Evolutionary conservation across 2,329 filamentous ascomycete species (phyloP).

Genomic region (Scedosporium minutisporum): DNA sequence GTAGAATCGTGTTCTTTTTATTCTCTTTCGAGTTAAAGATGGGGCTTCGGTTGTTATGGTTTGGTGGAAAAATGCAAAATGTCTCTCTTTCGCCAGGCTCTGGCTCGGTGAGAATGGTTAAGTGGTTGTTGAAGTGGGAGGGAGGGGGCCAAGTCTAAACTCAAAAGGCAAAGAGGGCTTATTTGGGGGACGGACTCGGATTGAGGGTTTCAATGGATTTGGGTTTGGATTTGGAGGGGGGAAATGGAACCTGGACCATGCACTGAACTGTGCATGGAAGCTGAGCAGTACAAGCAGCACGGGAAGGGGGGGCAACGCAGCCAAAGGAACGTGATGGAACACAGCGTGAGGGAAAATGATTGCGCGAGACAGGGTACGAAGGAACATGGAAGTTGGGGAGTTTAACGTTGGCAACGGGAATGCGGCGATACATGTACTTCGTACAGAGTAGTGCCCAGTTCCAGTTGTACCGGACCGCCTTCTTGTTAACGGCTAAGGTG

Average conservation of each 20-base stretch:
- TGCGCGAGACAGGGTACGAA: background rate
- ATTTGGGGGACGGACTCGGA: background rate
- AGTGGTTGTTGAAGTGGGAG: background rate
- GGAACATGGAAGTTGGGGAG: background rate
- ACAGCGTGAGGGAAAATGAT: background rate
- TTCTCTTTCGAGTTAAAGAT: background rate
- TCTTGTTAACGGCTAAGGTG: too few relatives aligned
- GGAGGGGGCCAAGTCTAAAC: background rate
- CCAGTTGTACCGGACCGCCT: too few relatives aligned
- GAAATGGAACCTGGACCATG: background rate
- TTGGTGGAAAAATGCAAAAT: background rate
- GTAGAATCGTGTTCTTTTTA: background rate
- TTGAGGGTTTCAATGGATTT: background rate
- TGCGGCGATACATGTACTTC: too few relatives aligned
- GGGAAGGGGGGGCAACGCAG: background rate
- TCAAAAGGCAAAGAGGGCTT: background rate
- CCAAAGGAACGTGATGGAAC: background rate
- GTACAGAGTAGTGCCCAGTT: too few relatives aligned
- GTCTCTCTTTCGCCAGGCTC: background rate
- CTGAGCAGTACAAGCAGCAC: background rate
- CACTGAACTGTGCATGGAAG: too few relatives aligned
- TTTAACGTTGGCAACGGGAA: background rate
- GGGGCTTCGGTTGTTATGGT: background rate
- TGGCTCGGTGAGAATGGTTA: background rate
- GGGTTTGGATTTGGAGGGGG: background rate